Base-by-base conservation (phyloP, 2,329 filamentous ascomycete species). In the Ceratocystis harringtonii region DNA sequence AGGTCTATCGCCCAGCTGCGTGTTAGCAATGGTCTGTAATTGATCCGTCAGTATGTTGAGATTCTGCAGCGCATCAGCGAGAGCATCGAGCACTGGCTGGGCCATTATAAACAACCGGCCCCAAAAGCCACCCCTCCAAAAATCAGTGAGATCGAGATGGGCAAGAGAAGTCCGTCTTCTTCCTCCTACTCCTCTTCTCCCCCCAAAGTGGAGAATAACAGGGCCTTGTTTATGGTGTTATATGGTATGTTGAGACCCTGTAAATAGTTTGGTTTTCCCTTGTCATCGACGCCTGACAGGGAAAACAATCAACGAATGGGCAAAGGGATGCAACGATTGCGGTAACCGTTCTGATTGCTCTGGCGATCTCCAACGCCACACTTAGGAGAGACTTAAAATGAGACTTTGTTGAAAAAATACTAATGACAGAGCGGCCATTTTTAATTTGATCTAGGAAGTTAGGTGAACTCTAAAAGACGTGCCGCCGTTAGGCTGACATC, bases 1-100 rank as follows among this genome's bases (percentile, higher is more conserved):
- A 41, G 36, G 12, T 8, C 28, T 6, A 19, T 30, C 55, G 55
- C 19, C 55, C 15, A 58, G 55, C 15, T 36, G 55, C 25, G 12
- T 36, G 55, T 22, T 36, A n/a, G 55, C 55, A 36, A 58, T 58
- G 7, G 55, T 32, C 55, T 58, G 55, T 30, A 58, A 10, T 25
- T 58, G 55, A n/a, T 58, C 55, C 12, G 55, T 58, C 55, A 58
- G 55, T 28, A 58, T 58, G 28, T 58, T 58, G 28, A 58, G 55
- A n/a, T 58, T 58, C 55, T 58, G 55, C 30, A 58, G 55, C 15
- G 55, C 55, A n/a, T 58, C 55, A 6, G 55, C 55, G 19, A 58
- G 55, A 19, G 30, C 55, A 36, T 58, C 22, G 15, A 58, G 55
- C 28, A 58, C 55, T 15, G 55, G 55, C 55, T 58, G 55, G 28